phyloP scores from a whole-genome alignment of 768 basidiomycete species.

The Tulasnella sp. region DNA sequence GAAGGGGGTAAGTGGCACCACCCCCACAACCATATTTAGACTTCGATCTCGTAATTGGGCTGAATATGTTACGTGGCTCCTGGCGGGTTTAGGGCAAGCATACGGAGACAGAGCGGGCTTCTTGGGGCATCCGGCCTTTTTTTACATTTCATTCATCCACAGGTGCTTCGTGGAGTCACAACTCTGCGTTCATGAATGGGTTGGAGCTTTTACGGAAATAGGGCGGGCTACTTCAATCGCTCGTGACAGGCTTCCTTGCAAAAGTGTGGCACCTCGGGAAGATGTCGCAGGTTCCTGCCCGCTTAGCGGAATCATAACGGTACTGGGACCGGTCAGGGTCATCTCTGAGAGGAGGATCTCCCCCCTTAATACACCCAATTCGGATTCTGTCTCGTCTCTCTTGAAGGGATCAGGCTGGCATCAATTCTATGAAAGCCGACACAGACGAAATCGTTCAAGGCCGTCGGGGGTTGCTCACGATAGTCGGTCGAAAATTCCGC shows the following conservation, averaged over 20 bases:
- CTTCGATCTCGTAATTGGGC: not conserved
- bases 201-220: not conserved
- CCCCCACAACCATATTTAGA: not conserved
- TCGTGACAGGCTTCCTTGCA: not conserved
- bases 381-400: not conserved
- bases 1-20: not conserved
- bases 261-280: not conserved
- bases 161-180: not conserved
- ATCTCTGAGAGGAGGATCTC: not conserved
- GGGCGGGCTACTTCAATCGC: not conserved
- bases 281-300: not conserved
- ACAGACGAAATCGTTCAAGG: not conserved
- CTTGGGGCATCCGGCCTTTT: not conserved
- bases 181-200: not conserved
- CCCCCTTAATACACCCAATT: not conserved
- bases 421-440: not conserved
- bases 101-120: constrained; percentile 1
- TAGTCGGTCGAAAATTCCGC: not conserved
- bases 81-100: not conserved
- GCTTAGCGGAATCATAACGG: not conserved
- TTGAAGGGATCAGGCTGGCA: not conserved
- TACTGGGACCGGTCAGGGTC: not conserved
- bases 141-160: not conserved
- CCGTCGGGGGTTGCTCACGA: not conserved
- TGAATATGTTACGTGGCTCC: not conserved